Evolutionary conservation across 768 basidiomycete species (phyloP), one percentile per base, ranked within the genome.

Genomic region (Mycena sanguinolenta): DNA sequence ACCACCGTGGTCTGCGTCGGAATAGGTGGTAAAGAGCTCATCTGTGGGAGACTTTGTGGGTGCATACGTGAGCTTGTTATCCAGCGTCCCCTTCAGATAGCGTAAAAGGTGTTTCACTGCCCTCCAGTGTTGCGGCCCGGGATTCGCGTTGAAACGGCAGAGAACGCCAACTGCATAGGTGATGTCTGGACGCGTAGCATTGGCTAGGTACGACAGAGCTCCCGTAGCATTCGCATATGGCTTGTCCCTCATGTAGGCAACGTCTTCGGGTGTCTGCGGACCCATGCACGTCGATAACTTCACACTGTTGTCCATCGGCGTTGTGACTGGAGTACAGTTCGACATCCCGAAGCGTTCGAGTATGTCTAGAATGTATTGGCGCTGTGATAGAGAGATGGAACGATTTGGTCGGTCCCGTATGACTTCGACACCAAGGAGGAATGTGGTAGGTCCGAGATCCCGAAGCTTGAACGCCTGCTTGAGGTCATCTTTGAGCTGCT

Each of bases 51-150:
- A 27, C 3, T 49, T 27, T 4, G 28, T 14, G 38, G 61, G 61
- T 16, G 49, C 49, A 16, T 62, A 74, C 28, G 50, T 70, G 3
- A 53, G 69, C 49, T 23, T 58, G 13, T 62, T 53, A 52, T 63
- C 66, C 3, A 68, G 3, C n/a, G 76, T 75, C 5, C 71, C 70
- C 25, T 72, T 63, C 8, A 77, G 38, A 53, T 77, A 78, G 2
- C 65, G 59, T 4, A 77, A 34, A 0, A 78, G 38, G 39, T 69
- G 71, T 39, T 76, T 77, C 7, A 76, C 70, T 2, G 66, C 76
- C 8, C 64, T 72, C 75, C 75, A 77, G 55, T 79, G 79, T 7
- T 36, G 46, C 1, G 44, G 39, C 0, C 74, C 72, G 3, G 78
- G 76, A 54, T 77, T 72, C 0, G 62, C 9, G 27, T 59, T 70